Base-by-base conservation (phyloP, 179 eudicot genomes). In the Dionaea muscipula region DNA sequence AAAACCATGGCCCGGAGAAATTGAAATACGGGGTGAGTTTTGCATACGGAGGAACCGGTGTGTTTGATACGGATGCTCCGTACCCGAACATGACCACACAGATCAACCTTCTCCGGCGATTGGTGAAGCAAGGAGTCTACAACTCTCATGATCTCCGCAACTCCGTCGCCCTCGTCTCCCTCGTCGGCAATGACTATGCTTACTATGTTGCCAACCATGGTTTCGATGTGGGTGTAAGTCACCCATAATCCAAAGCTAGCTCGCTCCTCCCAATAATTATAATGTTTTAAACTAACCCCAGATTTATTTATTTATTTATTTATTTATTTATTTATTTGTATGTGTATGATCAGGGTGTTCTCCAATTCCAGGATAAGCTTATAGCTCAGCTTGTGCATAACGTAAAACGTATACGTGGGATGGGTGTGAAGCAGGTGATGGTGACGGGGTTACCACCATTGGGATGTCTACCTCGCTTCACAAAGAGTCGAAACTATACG, bases 21-120 rank as follows among this genome's bases (percentile, higher is more conserved):
- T 14, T 60, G 24, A 48, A 50, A 20, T 39, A 14, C 15, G 90
- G 90, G 47, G 63, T 83, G 60, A 83, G 80, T 53, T 83, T 83
- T 44, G 91, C 91, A 7, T 65, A 75, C 26, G 91, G 91, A 62
- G 91, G 91, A 54, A 80, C 86, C 8, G 91, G 86, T 26, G 91
- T 83, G 11, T 83, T 83, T 59, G 51, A 67, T 59, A 43, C 91
- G 15, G 47, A 65, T 27, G 67, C 68, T 2, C 18, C 51, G 4
- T 73, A 69, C 46, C 90, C 90, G 53, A 82, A 80, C 70, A 69
- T 83, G 82, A 72, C 81, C 3, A 22, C 71, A 12, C 90, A 82
- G 52, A 78, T 83, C 21, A 57, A 68, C 31, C 57, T 69, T 24
- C 73, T 83, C 33, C 57, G 51, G 48, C 62, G 27, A 22, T 20